Evolutionary conservation across 163 green algal species (phyloP).

Genomic region (Scenedesmus sp.): DNA sequence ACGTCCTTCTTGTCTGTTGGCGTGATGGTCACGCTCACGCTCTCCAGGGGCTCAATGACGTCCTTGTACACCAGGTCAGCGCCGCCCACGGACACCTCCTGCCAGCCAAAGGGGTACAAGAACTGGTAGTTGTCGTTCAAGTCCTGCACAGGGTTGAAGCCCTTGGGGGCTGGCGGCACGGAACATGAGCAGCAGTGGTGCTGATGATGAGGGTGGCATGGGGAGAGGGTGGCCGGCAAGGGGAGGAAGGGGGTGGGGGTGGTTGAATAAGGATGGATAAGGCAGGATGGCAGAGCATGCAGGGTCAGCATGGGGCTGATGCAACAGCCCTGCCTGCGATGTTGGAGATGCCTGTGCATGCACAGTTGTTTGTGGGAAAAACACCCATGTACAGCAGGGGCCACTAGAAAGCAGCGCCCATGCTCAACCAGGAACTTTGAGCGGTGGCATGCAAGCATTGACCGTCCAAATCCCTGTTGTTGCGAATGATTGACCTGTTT

Average conservation of each 20-base stretch:
- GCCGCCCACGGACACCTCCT: conserved; percentile 93
- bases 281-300: neutral
- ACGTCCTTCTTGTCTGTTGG: conserved; percentile 90
- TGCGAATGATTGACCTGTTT: too few species aligned
- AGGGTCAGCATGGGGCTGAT: neutral
- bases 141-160: conserved; percentile 91
- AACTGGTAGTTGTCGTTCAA: conserved; percentile 92
- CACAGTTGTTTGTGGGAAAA: neutral
- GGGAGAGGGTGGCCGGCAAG: neutral
- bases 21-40: conserved; percentile 90
- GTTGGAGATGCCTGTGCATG: neutral
- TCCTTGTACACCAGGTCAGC: conserved; percentile 98
- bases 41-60: conserved; percentile 98
- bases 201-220: too few species aligned
- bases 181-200: neutral
- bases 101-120: conserved; percentile 98
- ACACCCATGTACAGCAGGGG: neutral
- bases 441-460: too few species aligned
- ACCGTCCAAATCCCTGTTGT: too few species aligned
- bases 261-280: neutral
- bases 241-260: neutral
- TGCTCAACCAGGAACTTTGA: too few species aligned
- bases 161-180: conserved; percentile 67
- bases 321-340: neutral
- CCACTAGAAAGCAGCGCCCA: neutral